Conservation (phyloP, 768 basidiomycete genomes). For the Mycena rebaudengoi region DNA sequence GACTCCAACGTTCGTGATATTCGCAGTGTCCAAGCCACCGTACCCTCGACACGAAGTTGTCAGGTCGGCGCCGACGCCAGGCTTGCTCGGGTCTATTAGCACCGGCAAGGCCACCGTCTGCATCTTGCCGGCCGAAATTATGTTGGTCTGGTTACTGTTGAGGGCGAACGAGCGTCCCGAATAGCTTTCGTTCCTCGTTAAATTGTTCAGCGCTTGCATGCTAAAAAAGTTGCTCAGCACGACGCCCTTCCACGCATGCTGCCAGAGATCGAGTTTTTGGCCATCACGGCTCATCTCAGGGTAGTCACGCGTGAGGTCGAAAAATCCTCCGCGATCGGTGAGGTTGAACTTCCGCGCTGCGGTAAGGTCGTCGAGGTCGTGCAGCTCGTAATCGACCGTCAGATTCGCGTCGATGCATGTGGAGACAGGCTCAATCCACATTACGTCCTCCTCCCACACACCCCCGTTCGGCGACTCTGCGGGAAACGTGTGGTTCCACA, state of each 20-base stretch:
- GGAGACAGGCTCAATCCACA: conserved; percentile 35
- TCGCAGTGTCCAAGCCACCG: conserved; percentile 27
- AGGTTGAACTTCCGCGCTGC: conserved; percentile 15
- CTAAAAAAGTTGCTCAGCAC: conserved; percentile 24
- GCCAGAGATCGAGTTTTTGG: background rate
- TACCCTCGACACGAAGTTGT: conserved; percentile 31
- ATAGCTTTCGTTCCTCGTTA: conserved; percentile 23
- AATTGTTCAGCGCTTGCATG: conserved; percentile 20
- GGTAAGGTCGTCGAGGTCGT: background rate
- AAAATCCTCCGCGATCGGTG: conserved; percentile 5
- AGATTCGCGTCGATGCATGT: conserved; percentile 33
- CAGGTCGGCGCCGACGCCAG: no score
- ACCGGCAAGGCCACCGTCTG: conserved; percentile 3
- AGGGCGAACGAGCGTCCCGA: conserved; percentile 20
- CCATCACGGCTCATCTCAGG: background rate
- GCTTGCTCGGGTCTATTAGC: background rate
- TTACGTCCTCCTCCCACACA: conserved; percentile 31
- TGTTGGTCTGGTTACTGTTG: background rate
- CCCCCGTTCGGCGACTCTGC: conserved; percentile 1
- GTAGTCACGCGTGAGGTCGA: background rate
- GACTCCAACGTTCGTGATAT: conserved; percentile 31
- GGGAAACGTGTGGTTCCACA: conserved; percentile 28
- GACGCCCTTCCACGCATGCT: conserved; percentile 1
- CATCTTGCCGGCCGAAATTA: conserved; percentile 13
- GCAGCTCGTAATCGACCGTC: conserved; percentile 26